Evolutionary conservation across 768 basidiomycete genomes (phyloP).

Genomic region (Pisolithus microcarpus): DNA sequence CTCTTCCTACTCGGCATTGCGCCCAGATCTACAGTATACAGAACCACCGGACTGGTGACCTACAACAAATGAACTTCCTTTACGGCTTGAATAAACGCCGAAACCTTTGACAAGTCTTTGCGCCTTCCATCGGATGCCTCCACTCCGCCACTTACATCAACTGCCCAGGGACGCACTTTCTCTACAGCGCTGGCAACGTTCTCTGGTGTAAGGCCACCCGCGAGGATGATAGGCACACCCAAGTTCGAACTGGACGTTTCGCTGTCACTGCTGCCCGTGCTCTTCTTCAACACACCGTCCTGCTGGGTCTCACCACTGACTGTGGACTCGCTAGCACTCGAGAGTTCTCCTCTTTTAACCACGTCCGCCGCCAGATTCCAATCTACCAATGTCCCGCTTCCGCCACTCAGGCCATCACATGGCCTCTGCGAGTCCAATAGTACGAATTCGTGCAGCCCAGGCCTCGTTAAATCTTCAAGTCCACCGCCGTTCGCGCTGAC

Average conservation of each 20-base stretch:
- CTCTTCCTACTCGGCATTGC: too few species aligned
- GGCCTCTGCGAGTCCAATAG: constrained; percentile 66
- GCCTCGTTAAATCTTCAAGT: constrained; percentile 56
- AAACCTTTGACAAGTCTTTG: constrained; percentile 60
- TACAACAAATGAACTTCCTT: constrained; percentile 21
- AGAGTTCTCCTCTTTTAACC: constrained; percentile 61
- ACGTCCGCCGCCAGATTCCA: constrained; percentile 68
- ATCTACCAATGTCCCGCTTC: constrained; percentile 75
- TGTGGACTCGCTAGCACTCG: constrained; percentile 18
- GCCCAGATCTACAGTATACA: too few species aligned
- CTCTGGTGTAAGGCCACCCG: constrained; percentile 74
- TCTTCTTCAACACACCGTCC: background rate
- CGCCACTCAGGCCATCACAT: constrained; percentile 68
- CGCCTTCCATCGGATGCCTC: constrained; percentile 53
- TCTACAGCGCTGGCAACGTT: constrained; percentile 71
- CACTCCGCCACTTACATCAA: constrained; percentile 93
- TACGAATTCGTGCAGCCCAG: constrained; percentile 68
- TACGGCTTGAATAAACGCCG: constrained; percentile 50
- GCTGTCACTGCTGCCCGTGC: background rate
- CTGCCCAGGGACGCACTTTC: constrained; percentile 75
- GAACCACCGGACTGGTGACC: too few species aligned
- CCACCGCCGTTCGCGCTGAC: constrained; percentile 38
- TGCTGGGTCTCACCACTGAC: constrained; percentile 10
- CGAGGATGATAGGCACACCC: constrained; percentile 77
- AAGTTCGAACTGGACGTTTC: constrained; percentile 16